Evolutionary conservation across 2,329 filamentous ascomycete species (phyloP).

Genomic region (Xylariaceae sp.): DNA sequence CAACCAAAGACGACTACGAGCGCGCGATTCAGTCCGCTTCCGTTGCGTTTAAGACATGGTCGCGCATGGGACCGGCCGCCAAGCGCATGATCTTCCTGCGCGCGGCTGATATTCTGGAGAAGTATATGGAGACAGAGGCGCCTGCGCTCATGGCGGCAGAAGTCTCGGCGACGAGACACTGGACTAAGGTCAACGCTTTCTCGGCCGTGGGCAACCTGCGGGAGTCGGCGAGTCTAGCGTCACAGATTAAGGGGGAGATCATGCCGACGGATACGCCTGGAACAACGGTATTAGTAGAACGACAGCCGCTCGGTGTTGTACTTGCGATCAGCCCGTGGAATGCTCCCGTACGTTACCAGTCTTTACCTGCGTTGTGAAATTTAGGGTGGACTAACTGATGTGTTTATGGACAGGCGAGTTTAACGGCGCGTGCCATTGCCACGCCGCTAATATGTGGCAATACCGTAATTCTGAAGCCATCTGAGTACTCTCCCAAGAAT

Average conservation of each 20-base stretch:
- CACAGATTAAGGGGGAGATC: constrained; percentile 40
- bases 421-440: constrained; percentile 26
- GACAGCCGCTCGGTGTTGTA: constrained; percentile 80
- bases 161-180: constrained; percentile 49
- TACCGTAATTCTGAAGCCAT: constrained; percentile 75
- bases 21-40: constrained; percentile 26
- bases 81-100: constrained; percentile 74
- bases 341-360: constrained; percentile 25
- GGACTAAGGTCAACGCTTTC: constrained; percentile 51
- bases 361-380: not conserved
- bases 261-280: constrained; percentile 44
- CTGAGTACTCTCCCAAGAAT: constrained; percentile 70
- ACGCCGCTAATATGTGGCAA: constrained; percentile 72
- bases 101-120: constrained; percentile 69
- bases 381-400: too few relatives aligned
- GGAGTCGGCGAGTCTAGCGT: constrained; percentile 50
- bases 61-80: constrained; percentile 45
- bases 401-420: constrained; percentile 8
- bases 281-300: constrained; percentile 67
- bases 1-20: constrained; percentile 19
- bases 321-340: constrained; percentile 84
- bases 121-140: constrained; percentile 64
- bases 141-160: constrained; percentile 62
- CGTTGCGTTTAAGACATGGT: constrained; percentile 26
- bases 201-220: constrained; percentile 46